Conservation (phyloP, 2,329 filamentous ascomycete genomes). For the Sporothrix brasiliensis region DNA sequence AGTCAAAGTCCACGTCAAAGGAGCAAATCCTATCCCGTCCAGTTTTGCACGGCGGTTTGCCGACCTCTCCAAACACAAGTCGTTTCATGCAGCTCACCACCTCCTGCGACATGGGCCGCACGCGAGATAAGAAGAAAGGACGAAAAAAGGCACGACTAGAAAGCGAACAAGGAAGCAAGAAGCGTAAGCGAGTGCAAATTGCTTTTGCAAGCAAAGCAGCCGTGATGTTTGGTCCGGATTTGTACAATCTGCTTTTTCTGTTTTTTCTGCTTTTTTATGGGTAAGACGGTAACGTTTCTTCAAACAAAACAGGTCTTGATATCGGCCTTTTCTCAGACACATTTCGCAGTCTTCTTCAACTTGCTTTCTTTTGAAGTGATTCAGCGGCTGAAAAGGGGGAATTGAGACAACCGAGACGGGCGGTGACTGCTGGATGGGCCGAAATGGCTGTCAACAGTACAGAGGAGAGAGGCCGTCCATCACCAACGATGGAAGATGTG, state of each 20-base stretch:
- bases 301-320: neutral
- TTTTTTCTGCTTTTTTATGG: too few relatives aligned
- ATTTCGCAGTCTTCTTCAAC: neutral
- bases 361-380: neutral
- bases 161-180: neutral
- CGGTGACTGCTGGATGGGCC: neutral
- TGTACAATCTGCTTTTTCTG: conserved; percentile 7
- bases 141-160: neutral
- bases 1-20: neutral
- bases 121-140: neutral
- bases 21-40: neutral
- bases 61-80: conserved; percentile 27
- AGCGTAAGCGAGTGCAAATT: neutral
- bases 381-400: neutral
- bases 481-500: neutral
- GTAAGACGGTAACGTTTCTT: conserved; percentile 2
- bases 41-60: neutral
- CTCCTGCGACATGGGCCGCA: conserved; percentile 19
- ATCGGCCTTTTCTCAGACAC: neutral
- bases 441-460: neutral
- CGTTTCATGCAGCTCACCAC: conserved; percentile 28
- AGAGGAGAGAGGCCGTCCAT: too few relatives aligned
- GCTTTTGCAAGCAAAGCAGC: neutral
- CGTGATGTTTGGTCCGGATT: neutral
- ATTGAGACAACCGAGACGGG: conserved; percentile 6